These are phyloP conservation scores for Neurospora tetraspora DNA, from an alignment of 495 filamentous ascomycete species.

Conservation along the genomic window DNA sequence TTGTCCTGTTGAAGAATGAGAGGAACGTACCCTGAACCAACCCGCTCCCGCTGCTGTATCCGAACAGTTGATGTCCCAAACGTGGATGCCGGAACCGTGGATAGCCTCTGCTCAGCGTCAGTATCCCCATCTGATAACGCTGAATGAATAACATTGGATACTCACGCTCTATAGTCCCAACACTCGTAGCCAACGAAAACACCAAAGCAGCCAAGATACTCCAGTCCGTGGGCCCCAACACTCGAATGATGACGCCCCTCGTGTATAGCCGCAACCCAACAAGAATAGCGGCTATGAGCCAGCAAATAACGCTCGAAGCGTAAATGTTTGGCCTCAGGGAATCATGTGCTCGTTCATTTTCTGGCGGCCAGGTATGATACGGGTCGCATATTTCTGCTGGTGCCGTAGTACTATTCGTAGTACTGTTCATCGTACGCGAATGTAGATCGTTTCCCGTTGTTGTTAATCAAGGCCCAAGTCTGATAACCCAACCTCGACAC, in stretches of 20 bases:
- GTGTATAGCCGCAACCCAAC: constrained; percentile 23
- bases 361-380: neutral
- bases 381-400: neutral
- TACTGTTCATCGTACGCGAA: neutral
- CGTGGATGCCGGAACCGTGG: constrained; percentile 16
- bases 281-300: constrained; percentile 19
- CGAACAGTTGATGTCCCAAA: constrained; percentile 21
- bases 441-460: neutral
- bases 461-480: neutral
- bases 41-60: constrained; percentile 6
- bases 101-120: constrained; percentile 12
- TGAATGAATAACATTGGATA: neutral
- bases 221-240: constrained; percentile 20
- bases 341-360: constrained; percentile 14
- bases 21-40: constrained; percentile 17
- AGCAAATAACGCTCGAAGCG: constrained; percentile 11
- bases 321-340: constrained; percentile 15
- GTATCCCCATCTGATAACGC: neutral
- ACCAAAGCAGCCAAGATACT: constrained; percentile 20
- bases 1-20: neutral
- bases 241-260: constrained; percentile 13
- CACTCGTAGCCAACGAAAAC: constrained; percentile 15
- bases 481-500: neutral
- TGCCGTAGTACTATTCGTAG: neutral
- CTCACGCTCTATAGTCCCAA: constrained; percentile 18